phyloP scores from a whole-genome alignment of 371 early-diverging fungal genomes.

The Cokeromyces recurvatus region DNA sequence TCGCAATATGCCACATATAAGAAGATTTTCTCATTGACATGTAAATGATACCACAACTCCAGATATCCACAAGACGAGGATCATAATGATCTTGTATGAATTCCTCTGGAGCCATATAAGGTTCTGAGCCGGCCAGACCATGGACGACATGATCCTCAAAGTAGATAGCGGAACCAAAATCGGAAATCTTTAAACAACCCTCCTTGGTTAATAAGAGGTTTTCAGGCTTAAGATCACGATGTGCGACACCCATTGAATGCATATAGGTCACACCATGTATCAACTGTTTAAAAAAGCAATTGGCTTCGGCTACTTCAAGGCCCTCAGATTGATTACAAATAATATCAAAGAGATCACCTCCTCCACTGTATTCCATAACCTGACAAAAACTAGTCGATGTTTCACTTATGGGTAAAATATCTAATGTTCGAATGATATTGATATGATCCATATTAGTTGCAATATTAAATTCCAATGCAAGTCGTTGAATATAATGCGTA shows the following conservation, averaged over 20 bases:
- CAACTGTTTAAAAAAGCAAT: slow-evolving; percentile 60
- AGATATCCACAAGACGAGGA: slow-evolving; percentile 42
- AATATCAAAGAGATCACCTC: slow-evolving; percentile 58
- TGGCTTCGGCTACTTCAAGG: slow-evolving; percentile 38
- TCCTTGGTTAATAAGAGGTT: slow-evolving; percentile 70
- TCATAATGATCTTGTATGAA: slow-evolving; percentile 37
- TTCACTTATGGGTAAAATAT: slow-evolving; percentile 55
- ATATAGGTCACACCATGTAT: slow-evolving; percentile 62
- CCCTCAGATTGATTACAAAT: slow-evolving; percentile 41
- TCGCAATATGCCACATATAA: slow-evolving; percentile 45
- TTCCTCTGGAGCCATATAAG: slow-evolving; percentile 55
- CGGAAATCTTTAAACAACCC: slow-evolving; percentile 85
- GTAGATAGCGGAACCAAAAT: slow-evolving; percentile 73
- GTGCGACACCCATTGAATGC: slow-evolving; percentile 66
- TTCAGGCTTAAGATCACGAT: slow-evolving; percentile 80
- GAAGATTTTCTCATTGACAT: slow-evolving; percentile 37
- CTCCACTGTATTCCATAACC: slow-evolving; percentile 71
- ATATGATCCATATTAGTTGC: slow-evolving; percentile 54
- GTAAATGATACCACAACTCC: slow-evolving; percentile 49
- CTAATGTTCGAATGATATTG: slow-evolving; percentile 64
- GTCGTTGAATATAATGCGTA: slow-evolving; percentile 55
- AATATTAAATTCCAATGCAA: slow-evolving; percentile 68
- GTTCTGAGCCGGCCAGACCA: slow-evolving; percentile 48
- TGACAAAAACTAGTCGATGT: slow-evolving; percentile 54
- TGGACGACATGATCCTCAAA: slow-evolving; percentile 23